A percentile compares a stretch with the other conserved stretches of the same genome.
These are phyloP conservation scores for Ophiocordyceps australis DNA, from an alignment of 2,329 filamentous ascomycete genomes.

Conservation along the genomic window DNA sequence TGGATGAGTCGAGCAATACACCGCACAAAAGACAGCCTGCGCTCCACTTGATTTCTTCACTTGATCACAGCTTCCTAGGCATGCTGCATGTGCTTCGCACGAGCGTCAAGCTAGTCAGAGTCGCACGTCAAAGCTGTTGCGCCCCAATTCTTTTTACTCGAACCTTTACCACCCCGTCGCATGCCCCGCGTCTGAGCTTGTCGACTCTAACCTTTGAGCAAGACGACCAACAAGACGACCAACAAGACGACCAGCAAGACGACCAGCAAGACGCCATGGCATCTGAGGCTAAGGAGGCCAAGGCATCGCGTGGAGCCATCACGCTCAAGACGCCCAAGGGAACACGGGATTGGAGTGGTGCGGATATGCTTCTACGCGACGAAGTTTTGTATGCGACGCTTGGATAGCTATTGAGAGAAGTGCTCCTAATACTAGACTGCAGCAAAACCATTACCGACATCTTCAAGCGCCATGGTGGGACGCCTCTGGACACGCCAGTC, in stretches of 20 bases:
- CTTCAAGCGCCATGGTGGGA: constrained; percentile 70
- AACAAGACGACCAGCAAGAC: too few relatives aligned
- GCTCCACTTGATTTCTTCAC: too few relatives aligned
- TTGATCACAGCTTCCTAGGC: too few relatives aligned
- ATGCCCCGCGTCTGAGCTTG: too few relatives aligned
- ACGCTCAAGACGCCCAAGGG: constrained; percentile 75
- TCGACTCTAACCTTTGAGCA: too few relatives aligned
- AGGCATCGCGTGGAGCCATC: constrained; percentile 26
- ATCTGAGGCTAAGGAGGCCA: constrained; percentile 19
- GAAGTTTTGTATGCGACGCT: constrained; percentile 39
- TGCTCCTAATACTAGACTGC: neutral
- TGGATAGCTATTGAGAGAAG: too few relatives aligned
- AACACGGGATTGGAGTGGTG: constrained; percentile 71
- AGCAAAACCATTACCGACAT: constrained; percentile 50
- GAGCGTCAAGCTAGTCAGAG: neutral
- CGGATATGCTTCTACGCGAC: constrained; percentile 65
- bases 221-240: too few relatives aligned
- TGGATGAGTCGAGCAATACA: too few relatives aligned
- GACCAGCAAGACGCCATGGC: constrained; percentile 8
- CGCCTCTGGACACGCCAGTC: constrained; percentile 64
- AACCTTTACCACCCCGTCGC: constrained; percentile 1
- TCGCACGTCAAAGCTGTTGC: constrained; percentile 1
- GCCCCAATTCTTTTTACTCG: constrained; percentile 1
- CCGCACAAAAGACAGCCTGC: too few relatives aligned
- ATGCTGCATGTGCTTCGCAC: neutral